phyloP scores from a whole-genome alignment of 345 rosid genomes.

The Sisymbrium irio region DNA sequence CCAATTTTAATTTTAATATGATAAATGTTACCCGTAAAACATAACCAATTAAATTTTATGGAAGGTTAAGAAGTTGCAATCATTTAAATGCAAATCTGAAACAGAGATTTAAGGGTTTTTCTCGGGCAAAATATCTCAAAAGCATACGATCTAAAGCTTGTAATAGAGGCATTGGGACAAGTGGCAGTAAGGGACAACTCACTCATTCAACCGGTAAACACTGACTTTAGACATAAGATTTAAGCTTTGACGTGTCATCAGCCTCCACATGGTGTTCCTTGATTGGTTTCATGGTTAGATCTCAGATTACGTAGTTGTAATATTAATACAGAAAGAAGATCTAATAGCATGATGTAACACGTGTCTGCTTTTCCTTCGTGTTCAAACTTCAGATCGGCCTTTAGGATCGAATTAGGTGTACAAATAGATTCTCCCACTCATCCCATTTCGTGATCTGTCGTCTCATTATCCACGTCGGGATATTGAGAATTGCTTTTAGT shows the following conservation, averaged over 20 bases:
- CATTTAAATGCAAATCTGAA: background rate
- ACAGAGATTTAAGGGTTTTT: background rate
- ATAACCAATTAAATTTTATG: background rate
- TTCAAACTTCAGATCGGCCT: background rate
- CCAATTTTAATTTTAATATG: background rate
- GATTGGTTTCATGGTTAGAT: slow-evolving; percentile 11
- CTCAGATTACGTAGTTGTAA: slow-evolving; percentile 29
- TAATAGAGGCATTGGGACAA: slow-evolving; percentile 5
- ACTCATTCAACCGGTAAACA: slow-evolving; percentile 2
- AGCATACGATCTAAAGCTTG: slow-evolving; percentile 10
- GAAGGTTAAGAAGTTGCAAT: background rate
- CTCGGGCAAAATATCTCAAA: slow-evolving; percentile 18
- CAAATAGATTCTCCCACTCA: slow-evolving; percentile 13
- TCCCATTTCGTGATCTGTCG: background rate
- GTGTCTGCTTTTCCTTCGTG: slow-evolving; percentile 6
- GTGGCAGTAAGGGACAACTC: slow-evolving; percentile 21
- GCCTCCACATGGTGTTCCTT: slow-evolving; percentile 24
- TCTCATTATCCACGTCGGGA: slow-evolving; percentile 17
- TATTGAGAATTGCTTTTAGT: background rate
- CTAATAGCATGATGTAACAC: slow-evolving; percentile 11
- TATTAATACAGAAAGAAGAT: slow-evolving; percentile 18
- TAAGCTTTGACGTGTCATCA: slow-evolving; percentile 16
- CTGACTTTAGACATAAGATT: slow-evolving; percentile 21
- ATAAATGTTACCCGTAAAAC: too few relatives aligned
- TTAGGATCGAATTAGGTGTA: slow-evolving; percentile 17